phyloP scores from a whole-genome alignment of 164 flowering plant genomes.

The Vitis vinifera region ASM3070453v1 NC_081810.1:10941501-10942000 shows the following conservation, averaged over 20 bases:
- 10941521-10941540: constrained; percentile 60
- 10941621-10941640: not conserved
- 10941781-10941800: constrained; percentile 84
- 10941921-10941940: too few species aligned
- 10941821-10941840: constrained; percentile 2
- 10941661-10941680: constrained; percentile 53
- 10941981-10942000: too few species aligned
- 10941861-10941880: not conserved
- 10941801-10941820: constrained; percentile 78
- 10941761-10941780: constrained; percentile 66
- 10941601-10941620: not conserved
- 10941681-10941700: constrained; percentile 65
- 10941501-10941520: constrained; percentile 57
- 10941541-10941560: constrained; percentile 83
- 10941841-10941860: not conserved
- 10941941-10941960: too few species aligned
- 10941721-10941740: constrained; percentile 82
- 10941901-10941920: too few species aligned
- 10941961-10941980: too few species aligned
- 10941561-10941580: constrained; percentile 96
- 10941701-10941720: constrained; percentile 71
- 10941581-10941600: not conserved
- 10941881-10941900: too few species aligned
- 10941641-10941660: constrained; percentile 36
- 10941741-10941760: constrained; percentile 67